Evolutionary conservation across 1,284 basidiomycete genomes (phyloP).

Genomic region (Heterobasidion occidentale): DNA sequence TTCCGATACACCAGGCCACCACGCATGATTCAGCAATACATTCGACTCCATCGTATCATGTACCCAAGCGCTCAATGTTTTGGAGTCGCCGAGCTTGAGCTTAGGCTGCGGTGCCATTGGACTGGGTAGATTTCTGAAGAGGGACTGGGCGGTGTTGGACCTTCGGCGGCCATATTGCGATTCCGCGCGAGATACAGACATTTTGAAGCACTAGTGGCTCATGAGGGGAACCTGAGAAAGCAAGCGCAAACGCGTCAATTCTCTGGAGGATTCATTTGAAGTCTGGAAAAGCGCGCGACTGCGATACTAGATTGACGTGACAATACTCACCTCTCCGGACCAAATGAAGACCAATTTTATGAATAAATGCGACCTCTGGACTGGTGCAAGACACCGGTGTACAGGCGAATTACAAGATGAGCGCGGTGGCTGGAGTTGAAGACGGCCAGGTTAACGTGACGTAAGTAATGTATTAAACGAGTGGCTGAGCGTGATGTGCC

Average conservation of each 20-base stretch:
- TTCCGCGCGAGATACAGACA: constrained; percentile 54
- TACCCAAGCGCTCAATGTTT: constrained; percentile 62
- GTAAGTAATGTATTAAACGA: neutral
- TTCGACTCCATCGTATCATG: constrained; percentile 59
- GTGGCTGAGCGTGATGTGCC: neutral
- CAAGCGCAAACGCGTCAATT: no score
- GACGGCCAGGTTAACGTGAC: no score
- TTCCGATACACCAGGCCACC: constrained; percentile 67
- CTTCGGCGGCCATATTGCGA: constrained; percentile 55
- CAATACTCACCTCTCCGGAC: no score
- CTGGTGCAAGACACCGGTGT: no score
- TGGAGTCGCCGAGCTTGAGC: constrained; percentile 53
- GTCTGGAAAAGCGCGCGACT: no score
- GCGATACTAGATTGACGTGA: no score
- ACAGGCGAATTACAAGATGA: no score
- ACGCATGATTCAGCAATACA: constrained; percentile 61
- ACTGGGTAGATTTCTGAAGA: constrained; percentile 29
- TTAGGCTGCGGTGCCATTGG: constrained; percentile 34
- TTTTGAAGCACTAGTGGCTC: constrained; percentile 14
- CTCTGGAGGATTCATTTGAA: no score
- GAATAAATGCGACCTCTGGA: no score
- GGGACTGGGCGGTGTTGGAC: constrained; percentile 66
- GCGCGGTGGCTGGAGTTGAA: no score
- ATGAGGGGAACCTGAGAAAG: no score
- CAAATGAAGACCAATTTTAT: no score